Conservation (phyloP, 768 basidiomycete genomes). For the Phanerochaete carnosa region DNA sequence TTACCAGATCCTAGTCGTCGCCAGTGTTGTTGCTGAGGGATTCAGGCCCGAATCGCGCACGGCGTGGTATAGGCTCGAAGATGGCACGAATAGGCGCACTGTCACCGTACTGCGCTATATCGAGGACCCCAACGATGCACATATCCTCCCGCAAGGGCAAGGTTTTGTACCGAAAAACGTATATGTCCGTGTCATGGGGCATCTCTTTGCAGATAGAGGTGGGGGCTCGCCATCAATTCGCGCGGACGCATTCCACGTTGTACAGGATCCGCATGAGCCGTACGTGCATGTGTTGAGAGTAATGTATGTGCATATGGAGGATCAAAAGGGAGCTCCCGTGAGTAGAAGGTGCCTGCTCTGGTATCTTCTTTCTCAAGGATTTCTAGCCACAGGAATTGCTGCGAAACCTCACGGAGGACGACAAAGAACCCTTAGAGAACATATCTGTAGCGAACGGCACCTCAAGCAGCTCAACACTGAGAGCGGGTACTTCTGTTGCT, state of each 20-base stretch:
- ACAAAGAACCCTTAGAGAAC: background rate
- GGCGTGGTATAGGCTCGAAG: constrained; percentile 28
- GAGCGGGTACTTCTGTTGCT: background rate
- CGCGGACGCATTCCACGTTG: constrained; percentile 24
- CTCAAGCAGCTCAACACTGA: background rate
- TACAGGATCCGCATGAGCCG: constrained; percentile 45
- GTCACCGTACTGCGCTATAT: background rate
- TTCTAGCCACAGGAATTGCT: background rate
- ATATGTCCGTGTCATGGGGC: constrained; percentile 2
- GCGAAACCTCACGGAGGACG: background rate
- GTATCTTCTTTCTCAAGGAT: background rate
- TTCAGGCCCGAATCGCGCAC: background rate
- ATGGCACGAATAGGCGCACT: constrained; percentile 29
- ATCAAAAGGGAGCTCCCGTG: constrained; percentile 28
- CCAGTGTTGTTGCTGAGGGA: constrained; percentile 31
- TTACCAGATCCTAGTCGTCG: constrained; percentile 49
- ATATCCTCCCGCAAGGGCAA: too few relatives aligned
- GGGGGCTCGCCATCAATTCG: constrained; percentile 7
- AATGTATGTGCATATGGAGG: constrained; percentile 34
- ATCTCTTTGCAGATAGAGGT: constrained; percentile 22
- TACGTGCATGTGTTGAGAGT: constrained; percentile 44
- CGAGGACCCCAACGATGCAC: background rate
- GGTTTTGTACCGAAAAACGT: background rate
- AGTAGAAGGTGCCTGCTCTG: background rate
- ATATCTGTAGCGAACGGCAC: background rate